Base-by-base conservation (phyloP, 2,329 filamentous ascomycete genomes). In the Ascochyta pisi region DNA sequence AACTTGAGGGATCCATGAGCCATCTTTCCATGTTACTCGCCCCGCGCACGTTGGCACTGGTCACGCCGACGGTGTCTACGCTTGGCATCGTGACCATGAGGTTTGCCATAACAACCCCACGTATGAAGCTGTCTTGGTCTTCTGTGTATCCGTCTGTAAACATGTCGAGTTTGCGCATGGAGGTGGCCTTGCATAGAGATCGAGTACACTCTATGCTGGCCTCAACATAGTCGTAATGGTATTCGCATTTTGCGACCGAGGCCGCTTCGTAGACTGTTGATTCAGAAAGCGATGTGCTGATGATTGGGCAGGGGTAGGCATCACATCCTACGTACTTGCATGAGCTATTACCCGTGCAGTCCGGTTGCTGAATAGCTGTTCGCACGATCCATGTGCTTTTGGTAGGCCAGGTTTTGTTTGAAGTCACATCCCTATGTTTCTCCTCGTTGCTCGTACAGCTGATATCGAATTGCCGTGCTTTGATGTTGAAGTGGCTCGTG, bases 391-490 rank as follows among this genome's bases (percentile, higher is more conserved):
- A 42, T 0, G 49, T 65, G 8, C 42, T 8, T n/a, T 53, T 56
- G 6, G 50, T 53, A 35, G 60, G 61, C 6, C 43, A 35, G 4
- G 39, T 47, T 6, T 50, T 41, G 22, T 54, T 39, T 3, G 16
- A 12, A 19, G 5, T 6, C 16, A 12, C 9, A 6, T 23, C 19
- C 19, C 37, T 35, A 5, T 26, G 15, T 42, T 41, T 42, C 54
- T 15, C 48, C 29, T 58, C 23, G 22, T 66, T 69, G 41, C 50
- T 68, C 12, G 50, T 56, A 46, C 70, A 73, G 8, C 47, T 58
- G 9, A 73, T 38, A 16, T 72, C 67, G 34, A 60, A 73, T 46
- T 72, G 67, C 22, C 68, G 58, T 27, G 67, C 61, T 43, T 62
- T 63, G n/a, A 71, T 48, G 9, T 50, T 60, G 53, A 68, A 70